phyloP scores from a whole-genome alignment of 1,139 yeast genomes.

The Spathaspora sp. region DNA sequence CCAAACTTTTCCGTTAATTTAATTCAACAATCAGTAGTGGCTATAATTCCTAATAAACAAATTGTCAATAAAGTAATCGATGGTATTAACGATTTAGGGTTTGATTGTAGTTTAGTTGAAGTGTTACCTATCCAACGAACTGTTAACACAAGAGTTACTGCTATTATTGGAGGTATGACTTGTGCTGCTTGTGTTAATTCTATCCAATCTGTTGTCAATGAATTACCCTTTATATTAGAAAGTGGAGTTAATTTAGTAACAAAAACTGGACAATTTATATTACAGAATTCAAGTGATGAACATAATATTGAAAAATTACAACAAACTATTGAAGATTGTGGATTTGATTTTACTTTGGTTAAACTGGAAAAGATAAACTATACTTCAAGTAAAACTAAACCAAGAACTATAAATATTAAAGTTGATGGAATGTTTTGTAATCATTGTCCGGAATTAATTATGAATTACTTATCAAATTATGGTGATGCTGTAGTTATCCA shows the following conservation, averaged over 20 bases:
- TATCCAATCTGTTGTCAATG: slow-evolving; percentile 48
- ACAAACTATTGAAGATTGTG: slow-evolving; percentile 60
- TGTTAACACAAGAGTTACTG: slow-evolving; percentile 50
- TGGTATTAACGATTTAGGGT: slow-evolving; percentile 55
- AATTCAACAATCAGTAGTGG: slow-evolving; percentile 44
- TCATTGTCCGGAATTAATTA: slow-evolving; percentile 63
- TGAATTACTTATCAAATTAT: slow-evolving; percentile 46
- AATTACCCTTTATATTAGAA: slow-evolving; percentile 53
- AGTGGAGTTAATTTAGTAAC: slow-evolving; percentile 57
- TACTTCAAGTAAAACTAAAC: slow-evolving; percentile 42
- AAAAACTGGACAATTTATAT: slow-evolving; percentile 59
- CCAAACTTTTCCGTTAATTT: slow-evolving; percentile 41
- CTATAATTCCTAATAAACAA: slow-evolving; percentile 51
- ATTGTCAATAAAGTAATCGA: slow-evolving; percentile 49
- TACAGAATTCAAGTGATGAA: slow-evolving; percentile 35
- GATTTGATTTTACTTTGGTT: slow-evolving; percentile 57
- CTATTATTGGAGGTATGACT: slow-evolving; percentile 71
- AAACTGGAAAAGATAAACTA: slow-evolving; percentile 41
- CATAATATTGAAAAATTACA: slow-evolving; percentile 37
- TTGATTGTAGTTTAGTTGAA: slow-evolving; percentile 56
- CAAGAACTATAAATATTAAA: slow-evolving; percentile 56
- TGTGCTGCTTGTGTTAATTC: slow-evolving; percentile 71
- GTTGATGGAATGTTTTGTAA: slow-evolving; percentile 73
- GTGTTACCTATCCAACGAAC: slow-evolving; percentile 56
- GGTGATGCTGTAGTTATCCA: slow-evolving; percentile 61